Evolutionary conservation across 345 rosid species (phyloP), one percentile per base, ranked within the genome.

Genomic region (Erodium maritimum): DNA sequence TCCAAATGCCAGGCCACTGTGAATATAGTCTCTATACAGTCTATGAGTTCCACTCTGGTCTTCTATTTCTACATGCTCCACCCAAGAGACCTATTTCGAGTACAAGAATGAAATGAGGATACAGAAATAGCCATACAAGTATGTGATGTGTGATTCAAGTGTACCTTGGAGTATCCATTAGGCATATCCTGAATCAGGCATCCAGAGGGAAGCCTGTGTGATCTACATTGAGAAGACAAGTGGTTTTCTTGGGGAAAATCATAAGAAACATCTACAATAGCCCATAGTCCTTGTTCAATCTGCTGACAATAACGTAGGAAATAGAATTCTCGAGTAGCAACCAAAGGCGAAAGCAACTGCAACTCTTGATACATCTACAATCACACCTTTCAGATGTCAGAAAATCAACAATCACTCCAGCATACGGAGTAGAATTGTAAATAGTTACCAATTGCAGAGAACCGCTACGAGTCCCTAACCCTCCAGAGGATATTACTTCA

Each of bases 121-220:
- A 17, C 1, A 51, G 21, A 17, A 55, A 55, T 0, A n/a, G n/a
- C n/a, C n/a, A n/a, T n/a, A n/a, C n/a, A n/a, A n/a, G n/a, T n/a
- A n/a, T n/a, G n/a, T n/a, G n/a, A n/a, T n/a, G 12, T 0, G 48
- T 29, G 37, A 29, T 42, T 42, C 14, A 42, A 42, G 14, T 42
- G 48, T 54, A 91, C 99, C 96, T 89, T 87, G 53, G 90, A 89
- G 71, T 85, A 93, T 12, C 99, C 99, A 62, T 85, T 87, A 19
- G 99, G 95, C 83, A 89, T 82, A 78, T 89, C 95, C 67, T 93
- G 95, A 71, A 93, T 89, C 80, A 93, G 82, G 77, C 97, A 87
- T 50, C 99, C 99, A 23, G 99, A 93, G 55, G 97, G 99, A 65
- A 78, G 89, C 72, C 81, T 78, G 60, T 71, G 78, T 54, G 77